These are phyloP conservation scores for Zygosaccharomyces siamensis DNA, from an alignment of 805 yeast species.

Conservation along the genomic window DNA sequence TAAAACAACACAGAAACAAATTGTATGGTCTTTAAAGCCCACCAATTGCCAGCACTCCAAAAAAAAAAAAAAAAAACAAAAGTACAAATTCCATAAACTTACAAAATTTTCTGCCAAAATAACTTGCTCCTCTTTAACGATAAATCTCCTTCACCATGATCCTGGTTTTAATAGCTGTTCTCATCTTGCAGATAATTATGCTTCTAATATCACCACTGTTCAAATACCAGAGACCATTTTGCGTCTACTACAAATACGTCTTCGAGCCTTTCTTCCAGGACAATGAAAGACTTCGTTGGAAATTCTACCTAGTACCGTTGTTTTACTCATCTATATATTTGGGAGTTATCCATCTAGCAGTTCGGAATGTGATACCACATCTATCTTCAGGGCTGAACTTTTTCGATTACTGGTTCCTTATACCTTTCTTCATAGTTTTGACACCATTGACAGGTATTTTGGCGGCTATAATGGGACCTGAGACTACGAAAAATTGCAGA, in stretches of 20 bases:
- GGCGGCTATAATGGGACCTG: constrained; percentile 22
- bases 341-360: constrained; percentile 19
- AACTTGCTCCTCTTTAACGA: not conserved
- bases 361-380: constrained; percentile 13
- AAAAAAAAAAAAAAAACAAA: not conserved
- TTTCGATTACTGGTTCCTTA: constrained; percentile 19
- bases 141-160: constrained; percentile 3
- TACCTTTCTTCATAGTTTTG: constrained; percentile 21
- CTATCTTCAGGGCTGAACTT: constrained; percentile 10
- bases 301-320: constrained; percentile 28
- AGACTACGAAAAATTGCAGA: constrained; percentile 7
- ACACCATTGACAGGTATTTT: constrained; percentile 21
- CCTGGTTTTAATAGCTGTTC: constrained; percentile 7
- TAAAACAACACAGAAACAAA: no score
- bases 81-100: not conserved
- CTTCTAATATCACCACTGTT: constrained; percentile 28
- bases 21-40: no score
- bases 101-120: not conserved
- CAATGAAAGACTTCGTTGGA: constrained; percentile 22
- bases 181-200: constrained; percentile 18
- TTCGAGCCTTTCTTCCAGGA: constrained; percentile 28
- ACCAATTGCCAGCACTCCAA: no score
- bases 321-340: constrained; percentile 26
- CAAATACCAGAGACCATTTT: constrained; percentile 19
- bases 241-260: constrained; percentile 24